These are phyloP conservation scores for Penicillium bialowiezense DNA, from an alignment of 495 filamentous ascomycete species.

Conservation along the genomic window DNA sequence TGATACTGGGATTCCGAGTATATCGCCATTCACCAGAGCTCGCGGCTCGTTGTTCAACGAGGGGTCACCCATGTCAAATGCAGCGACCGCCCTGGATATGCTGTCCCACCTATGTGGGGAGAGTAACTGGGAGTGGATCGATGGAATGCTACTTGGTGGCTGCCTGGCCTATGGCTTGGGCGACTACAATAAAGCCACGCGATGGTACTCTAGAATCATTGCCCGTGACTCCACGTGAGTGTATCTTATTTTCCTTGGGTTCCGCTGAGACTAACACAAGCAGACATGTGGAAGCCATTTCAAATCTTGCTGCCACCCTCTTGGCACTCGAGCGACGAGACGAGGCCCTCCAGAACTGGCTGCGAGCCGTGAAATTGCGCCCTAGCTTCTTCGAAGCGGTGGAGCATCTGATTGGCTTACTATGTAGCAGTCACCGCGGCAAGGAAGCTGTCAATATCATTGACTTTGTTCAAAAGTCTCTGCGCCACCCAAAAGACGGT, in stretches of 20 bases:
- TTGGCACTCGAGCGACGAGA: slow-evolving; percentile 77
- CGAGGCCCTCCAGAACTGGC: slow-evolving; percentile 87
- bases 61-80: slow-evolving; percentile 40
- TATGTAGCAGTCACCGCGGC: slow-evolving; percentile 78
- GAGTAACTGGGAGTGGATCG: slow-evolving; percentile 89
- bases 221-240: slow-evolving; percentile 75
- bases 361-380: slow-evolving; percentile 73
- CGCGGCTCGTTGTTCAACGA: slow-evolving; percentile 30
- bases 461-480: slow-evolving; percentile 76
- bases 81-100: slow-evolving; percentile 72
- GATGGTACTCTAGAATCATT: slow-evolving; percentile 87
- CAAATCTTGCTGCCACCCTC: slow-evolving; percentile 86
- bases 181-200: slow-evolving; percentile 78
- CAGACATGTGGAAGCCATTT: slow-evolving; percentile 92
- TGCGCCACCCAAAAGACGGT: slow-evolving; percentile 53
- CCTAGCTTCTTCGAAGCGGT: slow-evolving; percentile 96
- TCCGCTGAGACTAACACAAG: slow-evolving; percentile 6
- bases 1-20: slow-evolving; percentile 28
- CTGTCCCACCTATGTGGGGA: slow-evolving; percentile 79
- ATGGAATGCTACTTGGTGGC: slow-evolving; percentile 90
- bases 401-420: slow-evolving; percentile 87
- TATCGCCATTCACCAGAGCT: slow-evolving; percentile 37
- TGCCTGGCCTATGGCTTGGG: slow-evolving; percentile 92
- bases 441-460: slow-evolving; percentile 88
- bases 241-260: not conserved